Base-by-base conservation (phyloP, 495 filamentous ascomycete genomes). In the Hyphodiscus hymeniophilus region DNA sequence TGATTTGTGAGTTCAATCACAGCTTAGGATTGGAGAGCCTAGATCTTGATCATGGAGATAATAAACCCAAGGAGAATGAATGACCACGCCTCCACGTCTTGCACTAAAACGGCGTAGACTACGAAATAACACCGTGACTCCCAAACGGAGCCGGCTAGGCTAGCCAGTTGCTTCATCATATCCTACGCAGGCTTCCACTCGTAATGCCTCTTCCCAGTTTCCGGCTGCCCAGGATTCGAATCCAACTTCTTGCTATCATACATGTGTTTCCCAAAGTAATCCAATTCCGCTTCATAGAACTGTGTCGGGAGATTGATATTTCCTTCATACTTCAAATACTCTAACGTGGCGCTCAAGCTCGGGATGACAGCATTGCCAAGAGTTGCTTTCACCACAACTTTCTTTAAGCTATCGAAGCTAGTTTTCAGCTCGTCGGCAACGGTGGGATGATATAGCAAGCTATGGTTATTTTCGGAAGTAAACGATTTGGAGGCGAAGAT, bases 261-360 rank as follows among this genome's bases (percentile, higher is more conserved):
- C 58, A 72, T 73, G 59, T 86, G 82, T 8, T 72, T 71, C n/a
- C 83, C 84, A 51, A 89, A 88, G 51, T 78, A 87, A 59, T 88
- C 81, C 68, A 87, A 68, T 63, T 89, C 75, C 5, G 81, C 83
- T 59, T 88, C 82, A 71, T 82, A 81, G 55, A 87, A 87, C 56
- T 77, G 71, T 8, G 82, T 85, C 4, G 85, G 79, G 16, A 84
- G 50, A 39, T 66, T 65, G 6, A 71, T 69, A 2, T 74, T 75
- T 11, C 68, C 71, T 34, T 64, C 69, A 55, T 81, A 83, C 63
- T 89, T 88, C 41, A 84, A 59, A 52, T 83, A 88, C 60, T 87
- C 85, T 36, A 88, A 52, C 1, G 71, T 82, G 0, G 80, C 75
- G 13, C 74, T 76, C 38, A 89, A 60, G 12, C 76, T 70, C 2